phyloP scores from a whole-genome alignment of 164 flowering plant species.

The Brasenia schreberi region DNA sequence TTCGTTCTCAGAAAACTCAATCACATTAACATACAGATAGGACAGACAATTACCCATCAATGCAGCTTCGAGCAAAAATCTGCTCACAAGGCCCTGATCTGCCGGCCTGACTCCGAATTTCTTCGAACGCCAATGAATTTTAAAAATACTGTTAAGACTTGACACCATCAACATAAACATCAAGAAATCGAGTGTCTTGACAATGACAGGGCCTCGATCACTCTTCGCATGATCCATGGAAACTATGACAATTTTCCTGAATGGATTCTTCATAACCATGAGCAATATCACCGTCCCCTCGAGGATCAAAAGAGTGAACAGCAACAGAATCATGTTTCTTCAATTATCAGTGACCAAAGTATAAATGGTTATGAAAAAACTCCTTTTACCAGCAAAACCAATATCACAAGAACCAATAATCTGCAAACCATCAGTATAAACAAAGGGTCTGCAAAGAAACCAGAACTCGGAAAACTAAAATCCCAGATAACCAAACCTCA shows the following conservation, averaged over 20 bases:
- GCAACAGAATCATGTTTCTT: constrained; percentile 46
- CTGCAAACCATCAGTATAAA: too few species aligned
- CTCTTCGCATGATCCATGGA: constrained; percentile 70
- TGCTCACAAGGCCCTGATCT: constrained; percentile 71
- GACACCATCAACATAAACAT: constrained; percentile 36
- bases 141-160: constrained; percentile 39
- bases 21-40: background rate
- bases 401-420: background rate
- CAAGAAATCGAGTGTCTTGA: constrained; percentile 60
- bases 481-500: too few species aligned
- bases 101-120: constrained; percentile 51
- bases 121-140: constrained; percentile 42
- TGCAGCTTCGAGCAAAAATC: constrained; percentile 66
- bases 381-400: background rate
- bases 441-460: too few species aligned
- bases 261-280: constrained; percentile 61
- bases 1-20: background rate
- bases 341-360: background rate
- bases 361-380: background rate
- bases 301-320: constrained; percentile 37
- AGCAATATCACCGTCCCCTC: constrained; percentile 46
- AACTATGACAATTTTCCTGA: constrained; percentile 58
- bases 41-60: constrained; percentile 52
- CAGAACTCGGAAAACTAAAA: too few species aligned
- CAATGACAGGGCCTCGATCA: constrained; percentile 60